phyloP scores from a whole-genome alignment of 2,329 filamentous ascomycete genomes.

The Trichoderma sp. region DNA sequence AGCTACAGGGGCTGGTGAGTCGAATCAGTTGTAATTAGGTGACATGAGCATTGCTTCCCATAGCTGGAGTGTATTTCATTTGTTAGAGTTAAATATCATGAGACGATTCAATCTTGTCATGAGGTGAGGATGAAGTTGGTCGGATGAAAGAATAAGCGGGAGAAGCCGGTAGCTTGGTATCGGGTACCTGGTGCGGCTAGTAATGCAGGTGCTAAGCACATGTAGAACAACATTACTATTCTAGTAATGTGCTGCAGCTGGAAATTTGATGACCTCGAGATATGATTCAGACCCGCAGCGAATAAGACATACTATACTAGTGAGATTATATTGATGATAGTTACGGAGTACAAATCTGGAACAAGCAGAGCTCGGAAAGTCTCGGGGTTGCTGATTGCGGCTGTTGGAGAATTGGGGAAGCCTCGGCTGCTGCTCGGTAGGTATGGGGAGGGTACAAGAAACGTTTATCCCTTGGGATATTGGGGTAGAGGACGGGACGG shows the following conservation, averaged over 20 bases:
- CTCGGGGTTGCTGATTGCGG: constrained; percentile 7
- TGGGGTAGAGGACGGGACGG: not conserved
- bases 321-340: not conserved
- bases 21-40: constrained; percentile 14
- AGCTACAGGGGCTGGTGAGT: not conserved
- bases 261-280: not conserved
- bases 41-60: constrained; percentile 19
- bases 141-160: constrained; percentile 17
- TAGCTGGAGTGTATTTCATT: constrained; percentile 21
- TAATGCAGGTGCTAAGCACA: not conserved
- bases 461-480: not conserved
- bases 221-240: not conserved
- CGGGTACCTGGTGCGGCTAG: not conserved
- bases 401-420: not conserved
- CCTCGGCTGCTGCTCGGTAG: not conserved
- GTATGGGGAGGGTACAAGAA: not conserved
- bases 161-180: not conserved
- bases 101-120: not conserved
- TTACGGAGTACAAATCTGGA: not conserved
- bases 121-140: not conserved
- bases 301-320: not conserved
- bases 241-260: not conserved
- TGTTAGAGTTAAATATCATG: constrained; percentile 17
- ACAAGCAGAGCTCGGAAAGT: constrained; percentile 12
- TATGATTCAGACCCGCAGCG: not conserved